Evolutionary conservation across 345 rosid species (phyloP), one percentile per base, ranked within the genome.

Genomic region (Brassica carinata): DNA sequence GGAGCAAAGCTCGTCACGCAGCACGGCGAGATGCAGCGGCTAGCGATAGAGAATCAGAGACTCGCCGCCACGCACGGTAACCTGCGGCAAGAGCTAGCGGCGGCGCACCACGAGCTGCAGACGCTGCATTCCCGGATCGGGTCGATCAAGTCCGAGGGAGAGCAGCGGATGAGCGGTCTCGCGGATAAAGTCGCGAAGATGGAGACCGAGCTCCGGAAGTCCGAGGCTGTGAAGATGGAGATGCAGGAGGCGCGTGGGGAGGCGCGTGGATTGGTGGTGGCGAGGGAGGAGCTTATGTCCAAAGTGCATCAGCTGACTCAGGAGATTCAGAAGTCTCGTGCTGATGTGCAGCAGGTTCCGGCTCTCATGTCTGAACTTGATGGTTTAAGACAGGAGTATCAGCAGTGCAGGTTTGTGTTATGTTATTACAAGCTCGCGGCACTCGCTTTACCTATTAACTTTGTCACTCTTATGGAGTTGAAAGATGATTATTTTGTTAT

Each of bases 31-130:
- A 90, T 93, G 88, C 97, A 93, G 76, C 86, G 87, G 71, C 94
- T 96, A 68, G 99, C 91, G 2, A 86, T 93, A 2, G 98, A 93
- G 84, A 96, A 96, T 72, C 94, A 92, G 84, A 84, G 99, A 78
- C 91, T 96, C 29, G 97, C 91, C 71, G 87, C 87, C 7, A 89
- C 98, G 0, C 97, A 96, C n/a, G 93, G 92, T 65, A 87, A 75
- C 67, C 80, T 92, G 79, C 86, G 99, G 69, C 95, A 92, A 62
- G 99, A 90, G 72, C 89, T 93, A 79, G 97, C 91, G 51, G 92
- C 93, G 5, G 95, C 99, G 0, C 97, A 96, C 79, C 99, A 91
- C 72, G 99, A 96, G 74, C 82, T 93, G 87, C 97, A 93, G 86
- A 87, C 89, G 61, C 79, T 92, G 85, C 97, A 91, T 58, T 83